Conservation (phyloP, 441 rosid species). For the Croton laevigatus region DNA sequence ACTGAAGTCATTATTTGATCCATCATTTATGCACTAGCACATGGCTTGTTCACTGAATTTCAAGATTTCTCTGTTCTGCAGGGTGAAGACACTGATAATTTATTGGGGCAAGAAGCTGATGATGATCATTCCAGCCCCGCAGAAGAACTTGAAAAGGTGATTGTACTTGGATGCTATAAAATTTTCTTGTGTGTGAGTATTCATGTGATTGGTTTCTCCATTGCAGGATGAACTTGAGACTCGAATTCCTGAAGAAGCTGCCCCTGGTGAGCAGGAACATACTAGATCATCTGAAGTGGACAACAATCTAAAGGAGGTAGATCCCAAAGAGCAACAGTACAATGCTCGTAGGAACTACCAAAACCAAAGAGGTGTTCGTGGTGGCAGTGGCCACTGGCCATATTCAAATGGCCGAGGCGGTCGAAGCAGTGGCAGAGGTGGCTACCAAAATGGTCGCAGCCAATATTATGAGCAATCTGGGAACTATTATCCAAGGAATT, state of each 20-base stretch:
- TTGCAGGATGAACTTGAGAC: slow-evolving; percentile 52
- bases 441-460: slow-evolving; percentile 70
- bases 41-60: too few relatives aligned
- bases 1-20: neutral
- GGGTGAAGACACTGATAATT: slow-evolving; percentile 50
- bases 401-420: slow-evolving; percentile 75
- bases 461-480: slow-evolving; percentile 66
- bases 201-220: slow-evolving; percentile 5
- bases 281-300: slow-evolving; percentile 34
- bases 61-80: slow-evolving; percentile 19
- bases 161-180: neutral
- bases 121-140: slow-evolving; percentile 34
- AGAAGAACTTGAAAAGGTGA: slow-evolving; percentile 54
- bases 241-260: slow-evolving; percentile 41
- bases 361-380: slow-evolving; percentile 70
- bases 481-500: slow-evolving; percentile 61
- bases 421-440: slow-evolving; percentile 60
- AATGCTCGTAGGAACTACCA: slow-evolving; percentile 51
- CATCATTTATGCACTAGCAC: neutral
- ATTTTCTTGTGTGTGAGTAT: neutral
- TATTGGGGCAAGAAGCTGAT: slow-evolving; percentile 46
- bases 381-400: slow-evolving; percentile 52
- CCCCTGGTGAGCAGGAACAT: slow-evolving; percentile 42
- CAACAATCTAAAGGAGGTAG: slow-evolving; percentile 41
- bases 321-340: slow-evolving; percentile 48